Base-by-base conservation (phyloP, 768 basidiomycete species). In the Gelatoporia subvermispora region DNA sequence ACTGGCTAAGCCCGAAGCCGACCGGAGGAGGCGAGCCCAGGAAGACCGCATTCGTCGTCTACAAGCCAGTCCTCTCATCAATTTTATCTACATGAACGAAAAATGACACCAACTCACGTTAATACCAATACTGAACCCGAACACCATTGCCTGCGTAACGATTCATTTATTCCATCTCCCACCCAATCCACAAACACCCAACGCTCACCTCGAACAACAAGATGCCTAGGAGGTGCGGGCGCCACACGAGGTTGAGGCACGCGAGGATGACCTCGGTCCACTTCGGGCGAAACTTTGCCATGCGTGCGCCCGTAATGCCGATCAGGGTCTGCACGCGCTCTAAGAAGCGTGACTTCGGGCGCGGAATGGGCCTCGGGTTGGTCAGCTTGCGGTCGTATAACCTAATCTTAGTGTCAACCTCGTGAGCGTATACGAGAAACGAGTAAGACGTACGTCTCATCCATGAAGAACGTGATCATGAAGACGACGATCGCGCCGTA, bases 31-130 rank as follows among this genome's bases (percentile, higher is more conserved):
- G 79, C 3, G 66, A 67, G 4, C 79, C 81, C 1, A 85, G 64
- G 67, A 85, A 85, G 1, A 84, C 79, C 0, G 77, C 79, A 50
- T 79, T 82, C 2, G 83, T 88, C 16, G 81, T 78, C 77, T 84
- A 45, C 34, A 46, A 39, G 2, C 38, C n/a, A 13, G 4, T 45
- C 20, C 41, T 37, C 31, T 47, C 22, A 20, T 24, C 21, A 45
- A 42, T 16, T 22, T 22, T 23, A 5, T 28, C 28, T 31, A 7
- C 28, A 13, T 13, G 28, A 13, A 31, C 13, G 28, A 13, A 13
- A 7, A 31, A 31, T 5, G 28, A 16, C 25, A 17, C n/a, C 4
- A 2, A 46, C 71, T 38, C 42, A 78, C 78, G 54, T 82, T 82
- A 43, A 82, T 78, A 28, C 83, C 81, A 45, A 83, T 82, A 15